Base-by-base conservation (phyloP, 2,329 filamentous ascomycete species). In the Clonostachys rhizophaga region DNA sequence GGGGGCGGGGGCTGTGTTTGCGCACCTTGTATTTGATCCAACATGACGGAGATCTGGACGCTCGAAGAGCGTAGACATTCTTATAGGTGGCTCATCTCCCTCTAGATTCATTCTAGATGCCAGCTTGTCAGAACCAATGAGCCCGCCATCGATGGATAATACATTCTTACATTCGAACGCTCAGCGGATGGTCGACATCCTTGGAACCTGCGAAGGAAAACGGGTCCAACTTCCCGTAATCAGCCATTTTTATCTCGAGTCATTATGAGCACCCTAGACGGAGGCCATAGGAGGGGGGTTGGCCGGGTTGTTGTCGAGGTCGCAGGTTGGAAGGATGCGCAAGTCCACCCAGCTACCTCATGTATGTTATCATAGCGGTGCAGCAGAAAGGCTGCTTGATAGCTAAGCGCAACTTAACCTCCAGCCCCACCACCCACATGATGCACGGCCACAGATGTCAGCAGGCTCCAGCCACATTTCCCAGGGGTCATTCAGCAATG, bases 191-290 rank as follows among this genome's bases (percentile, higher is more conserved):
- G 57, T 90, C 79, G 57, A 97, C 77, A 66, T 89, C 84, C 54
- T 90, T 87, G 50, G 94, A 96, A 61, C 85, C 89, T 55, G 90
- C 91, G 72, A 97, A 97, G 33, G 91, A 95, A 69, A 96, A 96
- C 45, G 91, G 87, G 70, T 99, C 94, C 90, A 96, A 96, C 49
- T 62, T 64, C 56, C 64, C 66, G 58, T 66, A 67, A 50, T 68
- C 65, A 54, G 63, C 48, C 65, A 69, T 69, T 49, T 42, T 48
- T 34, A 18, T 43, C 20, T 63, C 59, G 64, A 54, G 49, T 55
- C 62, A 64, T 64, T 46, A 45, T 56, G 50, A 33, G 39, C 12
- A 5, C 24, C 24, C 24, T 30, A 30, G 9, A 30, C 24, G 9
- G 24, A 30, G 24, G 24, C 24, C 24, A 30, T 30, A 9, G 8